Evolutionary conservation across 1,284 basidiomycete species (phyloP).

Genomic region (Boletus sp.): DNA sequence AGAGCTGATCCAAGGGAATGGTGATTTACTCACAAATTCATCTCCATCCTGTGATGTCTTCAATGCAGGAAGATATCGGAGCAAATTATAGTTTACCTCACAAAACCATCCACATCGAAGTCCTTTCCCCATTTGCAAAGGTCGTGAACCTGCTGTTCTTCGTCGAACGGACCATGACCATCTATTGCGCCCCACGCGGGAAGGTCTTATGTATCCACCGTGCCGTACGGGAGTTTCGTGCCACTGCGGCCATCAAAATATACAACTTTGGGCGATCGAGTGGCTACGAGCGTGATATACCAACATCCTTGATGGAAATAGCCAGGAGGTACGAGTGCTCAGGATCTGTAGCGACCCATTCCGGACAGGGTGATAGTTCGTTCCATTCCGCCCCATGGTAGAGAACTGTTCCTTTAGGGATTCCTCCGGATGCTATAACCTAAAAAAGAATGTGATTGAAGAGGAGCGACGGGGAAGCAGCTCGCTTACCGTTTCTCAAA

Average conservation of each 20-base stretch:
- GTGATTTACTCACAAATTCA: slow-evolving; percentile 38
- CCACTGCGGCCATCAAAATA: slow-evolving; percentile 45
- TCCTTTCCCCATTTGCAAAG: slow-evolving; percentile 37
- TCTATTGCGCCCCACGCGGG: slow-evolving; percentile 34
- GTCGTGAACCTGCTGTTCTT: slow-evolving; percentile 33
- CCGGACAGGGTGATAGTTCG: slow-evolving; percentile 12
- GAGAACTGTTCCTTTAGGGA: slow-evolving; percentile 38
- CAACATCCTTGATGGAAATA: slow-evolving; percentile 28
- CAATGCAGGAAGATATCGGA: not conserved
- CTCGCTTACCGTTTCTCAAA: slow-evolving; percentile 40
- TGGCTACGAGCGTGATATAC: slow-evolving; percentile 36
- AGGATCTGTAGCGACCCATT: too few relatives aligned
- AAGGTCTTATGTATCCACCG: slow-evolving; percentile 41
- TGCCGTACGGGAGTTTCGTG: slow-evolving; percentile 33
- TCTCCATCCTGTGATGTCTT: not conserved
- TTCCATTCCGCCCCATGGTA: slow-evolving; percentile 44
- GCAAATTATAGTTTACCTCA: slow-evolving; percentile 26
- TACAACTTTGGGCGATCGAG: slow-evolving; percentile 34
- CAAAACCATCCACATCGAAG: slow-evolving; percentile 35
- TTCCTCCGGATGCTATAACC: slow-evolving; percentile 40
- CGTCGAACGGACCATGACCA: slow-evolving; percentile 18
- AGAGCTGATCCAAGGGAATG: not conserved
- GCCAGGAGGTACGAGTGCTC: too few relatives aligned
- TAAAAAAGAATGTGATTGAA: slow-evolving; percentile 12
- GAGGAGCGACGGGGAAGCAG: too few relatives aligned